phyloP scores from a whole-genome alignment of 2,329 filamentous ascomycete species.

The Sporothrix mexicana region DNA sequence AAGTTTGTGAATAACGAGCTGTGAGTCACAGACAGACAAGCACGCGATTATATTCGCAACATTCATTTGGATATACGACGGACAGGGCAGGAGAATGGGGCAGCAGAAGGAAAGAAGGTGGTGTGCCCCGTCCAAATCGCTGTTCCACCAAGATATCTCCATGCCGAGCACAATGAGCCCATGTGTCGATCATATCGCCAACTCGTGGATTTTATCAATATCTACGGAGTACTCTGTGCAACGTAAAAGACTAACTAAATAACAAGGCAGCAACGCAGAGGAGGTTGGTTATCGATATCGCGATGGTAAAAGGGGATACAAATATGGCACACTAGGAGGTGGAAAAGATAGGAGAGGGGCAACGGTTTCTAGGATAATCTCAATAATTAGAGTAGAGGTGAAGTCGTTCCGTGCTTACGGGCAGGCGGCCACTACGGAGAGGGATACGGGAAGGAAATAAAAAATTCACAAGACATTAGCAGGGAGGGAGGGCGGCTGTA shows the following conservation, averaged over 20 bases:
- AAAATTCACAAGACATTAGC: neutral
- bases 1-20: neutral
- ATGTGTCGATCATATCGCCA: slow-evolving; percentile 5
- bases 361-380: neutral
- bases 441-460: neutral
- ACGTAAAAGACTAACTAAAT: neutral
- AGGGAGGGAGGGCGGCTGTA: slow-evolving; percentile 1
- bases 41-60: slow-evolving; percentile 29
- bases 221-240: no score
- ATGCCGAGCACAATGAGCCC: no score
- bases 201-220: neutral
- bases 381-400: neutral
- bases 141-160: neutral
- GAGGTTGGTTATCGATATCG: neutral
- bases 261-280: neutral
- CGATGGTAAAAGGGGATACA: neutral
- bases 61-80: neutral
- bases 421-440: slow-evolving; percentile 11
- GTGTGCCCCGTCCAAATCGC: neutral
- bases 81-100: neutral
- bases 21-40: slow-evolving; percentile 27
- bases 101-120: neutral
- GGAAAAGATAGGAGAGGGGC: neutral
- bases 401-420: slow-evolving; percentile 29
- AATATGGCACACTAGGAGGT: no score